These are phyloP conservation scores for Linum trigynum DNA, from an alignment of 345 rosid species.

Conservation along the genomic window DNA sequence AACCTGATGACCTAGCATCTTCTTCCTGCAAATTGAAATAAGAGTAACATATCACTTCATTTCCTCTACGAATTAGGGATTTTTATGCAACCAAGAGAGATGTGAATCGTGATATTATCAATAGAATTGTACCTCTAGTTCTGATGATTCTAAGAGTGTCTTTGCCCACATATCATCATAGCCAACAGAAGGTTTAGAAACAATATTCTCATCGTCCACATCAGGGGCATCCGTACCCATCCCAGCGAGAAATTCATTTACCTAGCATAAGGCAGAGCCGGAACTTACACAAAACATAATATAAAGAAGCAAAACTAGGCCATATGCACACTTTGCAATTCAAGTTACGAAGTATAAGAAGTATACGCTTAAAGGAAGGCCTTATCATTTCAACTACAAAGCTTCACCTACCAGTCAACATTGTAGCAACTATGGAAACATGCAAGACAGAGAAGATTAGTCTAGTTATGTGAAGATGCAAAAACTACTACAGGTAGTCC, in stretches of 20 bases:
- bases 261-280: constrained; percentile 37
- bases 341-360: background rate
- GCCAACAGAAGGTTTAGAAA: constrained; percentile 82
- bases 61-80: background rate
- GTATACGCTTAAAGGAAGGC: background rate
- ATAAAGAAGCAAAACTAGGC: background rate
- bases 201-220: constrained; percentile 87
- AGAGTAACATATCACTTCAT: background rate
- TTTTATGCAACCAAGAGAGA: constrained; percentile 1
- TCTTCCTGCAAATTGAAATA: constrained; percentile 55
- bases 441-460: background rate
- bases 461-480: background rate
- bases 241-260: constrained; percentile 91
- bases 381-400: background rate
- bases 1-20: constrained; percentile 86
- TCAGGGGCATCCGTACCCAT: constrained; percentile 99
- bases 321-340: background rate
- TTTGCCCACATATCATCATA: constrained; percentile 99
- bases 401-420: background rate
- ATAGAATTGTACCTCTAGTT: constrained; percentile 48
- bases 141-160: constrained; percentile 80
- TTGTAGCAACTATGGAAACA: background rate
- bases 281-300: background rate
- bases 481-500: background rate
- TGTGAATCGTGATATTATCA: background rate